These are phyloP conservation scores for Aspergillus ostianus DNA, from an alignment of 495 filamentous ascomycete species.

Conservation along the genomic window DNA sequence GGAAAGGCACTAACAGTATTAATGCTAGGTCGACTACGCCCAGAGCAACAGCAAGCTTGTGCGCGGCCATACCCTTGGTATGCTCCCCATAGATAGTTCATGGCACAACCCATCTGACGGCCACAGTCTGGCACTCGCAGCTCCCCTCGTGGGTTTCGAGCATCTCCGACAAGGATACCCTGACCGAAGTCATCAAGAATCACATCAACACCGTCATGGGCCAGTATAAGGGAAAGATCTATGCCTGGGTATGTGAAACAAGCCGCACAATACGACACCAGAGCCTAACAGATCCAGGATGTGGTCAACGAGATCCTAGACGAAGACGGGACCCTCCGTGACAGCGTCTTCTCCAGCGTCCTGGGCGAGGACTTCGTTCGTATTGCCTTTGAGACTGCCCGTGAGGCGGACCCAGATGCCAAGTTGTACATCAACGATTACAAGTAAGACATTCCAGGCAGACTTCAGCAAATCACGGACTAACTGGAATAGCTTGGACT, in stretches of 20 bases:
- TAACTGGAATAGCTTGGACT: constrained; percentile 30
- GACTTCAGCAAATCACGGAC: background rate
- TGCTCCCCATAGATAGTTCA: background rate
- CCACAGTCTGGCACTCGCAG: constrained; percentile 51
- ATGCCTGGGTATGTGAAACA: constrained; percentile 41
- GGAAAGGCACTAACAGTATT: background rate
- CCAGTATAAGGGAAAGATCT: constrained; percentile 44
- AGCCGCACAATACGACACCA: background rate
- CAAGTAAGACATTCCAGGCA: constrained; percentile 22
- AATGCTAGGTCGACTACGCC: constrained; percentile 44
- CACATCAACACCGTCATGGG: constrained; percentile 28
- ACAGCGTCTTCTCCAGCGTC: constrained; percentile 53
- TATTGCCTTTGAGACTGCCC: constrained; percentile 57
- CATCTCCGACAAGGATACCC: constrained; percentile 42
- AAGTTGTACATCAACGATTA: constrained; percentile 70
- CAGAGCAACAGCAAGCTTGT: constrained; percentile 43
- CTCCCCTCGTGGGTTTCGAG: constrained; percentile 48
- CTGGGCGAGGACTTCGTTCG: constrained; percentile 57
- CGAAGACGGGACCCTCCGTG: constrained; percentile 61
- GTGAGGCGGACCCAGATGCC: constrained; percentile 54
- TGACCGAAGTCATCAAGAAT: constrained; percentile 40
- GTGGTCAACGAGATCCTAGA: constrained; percentile 71
- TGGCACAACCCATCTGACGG: background rate
- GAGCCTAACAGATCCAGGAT: constrained; percentile 42
- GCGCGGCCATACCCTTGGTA: constrained; percentile 50